phyloP scores from a whole-genome alignment of 176 grass and related monocot genomes.

The Triticum dicoccoides region DNA sequence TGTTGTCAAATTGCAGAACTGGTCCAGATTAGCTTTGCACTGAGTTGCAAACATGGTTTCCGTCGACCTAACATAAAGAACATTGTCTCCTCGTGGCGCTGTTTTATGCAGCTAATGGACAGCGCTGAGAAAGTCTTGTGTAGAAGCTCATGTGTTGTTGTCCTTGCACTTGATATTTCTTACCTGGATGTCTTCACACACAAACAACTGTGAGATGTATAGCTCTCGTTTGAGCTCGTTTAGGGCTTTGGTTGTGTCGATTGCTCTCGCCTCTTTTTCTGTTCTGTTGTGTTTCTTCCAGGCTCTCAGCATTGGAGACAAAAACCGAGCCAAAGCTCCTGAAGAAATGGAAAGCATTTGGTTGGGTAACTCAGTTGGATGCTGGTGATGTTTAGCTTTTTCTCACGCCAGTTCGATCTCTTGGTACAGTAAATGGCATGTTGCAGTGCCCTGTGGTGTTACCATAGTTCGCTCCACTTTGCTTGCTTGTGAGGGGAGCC shows the following conservation, averaged over 20 bases:
- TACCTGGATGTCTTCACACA: neutral
- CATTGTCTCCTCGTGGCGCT: neutral
- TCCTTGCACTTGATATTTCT: neutral
- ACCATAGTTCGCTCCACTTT: neutral
- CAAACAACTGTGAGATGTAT: neutral
- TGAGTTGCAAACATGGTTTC: neutral
- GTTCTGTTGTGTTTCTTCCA: neutral
- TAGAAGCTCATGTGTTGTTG: neutral
- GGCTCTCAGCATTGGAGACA: neutral
- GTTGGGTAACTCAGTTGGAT: neutral
- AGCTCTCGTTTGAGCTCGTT: neutral
- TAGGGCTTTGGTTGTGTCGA: no score
- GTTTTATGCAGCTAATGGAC: neutral
- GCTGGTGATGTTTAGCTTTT: neutral
- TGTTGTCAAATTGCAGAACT: neutral
- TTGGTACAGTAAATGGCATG: no score
- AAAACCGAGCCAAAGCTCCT: neutral
- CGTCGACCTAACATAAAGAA: neutral
- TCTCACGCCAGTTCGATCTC: no score
- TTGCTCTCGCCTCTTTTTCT: neutral
- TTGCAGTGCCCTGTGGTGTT: no score
- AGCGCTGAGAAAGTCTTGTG: neutral
- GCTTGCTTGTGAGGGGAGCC: neutral
- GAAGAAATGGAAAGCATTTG: neutral
- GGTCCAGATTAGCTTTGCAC: neutral